phyloP scores from a whole-genome alignment of 1,284 basidiomycete species.

The Megacollybia platyphylla region DNA sequence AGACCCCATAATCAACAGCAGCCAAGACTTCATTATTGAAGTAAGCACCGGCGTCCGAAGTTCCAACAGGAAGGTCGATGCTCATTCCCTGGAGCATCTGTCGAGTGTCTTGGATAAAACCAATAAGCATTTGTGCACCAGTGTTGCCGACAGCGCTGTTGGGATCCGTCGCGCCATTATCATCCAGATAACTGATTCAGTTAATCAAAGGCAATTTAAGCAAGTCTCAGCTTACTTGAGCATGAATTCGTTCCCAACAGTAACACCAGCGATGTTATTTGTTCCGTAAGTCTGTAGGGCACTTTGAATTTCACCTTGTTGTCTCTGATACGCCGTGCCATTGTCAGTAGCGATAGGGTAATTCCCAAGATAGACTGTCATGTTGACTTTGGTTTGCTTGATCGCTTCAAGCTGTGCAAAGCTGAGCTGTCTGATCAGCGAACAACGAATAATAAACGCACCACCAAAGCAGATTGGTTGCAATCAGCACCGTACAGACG shows the following conservation, averaged over 20 bases:
- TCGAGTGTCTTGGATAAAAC: slow-evolving; percentile 56
- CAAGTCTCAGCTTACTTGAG: slow-evolving; percentile 42
- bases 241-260: slow-evolving; percentile 77
- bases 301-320: slow-evolving; percentile 52
- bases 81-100: slow-evolving; percentile 39
- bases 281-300: slow-evolving; percentile 74
- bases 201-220: neutral
- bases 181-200: slow-evolving; percentile 37
- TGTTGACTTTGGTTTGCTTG: slow-evolving; percentile 77
- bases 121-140: slow-evolving; percentile 43
- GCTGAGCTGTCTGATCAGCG: too few species aligned
- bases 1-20: slow-evolving; percentile 58
- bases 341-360: slow-evolving; percentile 56
- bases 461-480: slow-evolving; percentile 13
- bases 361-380: slow-evolving; percentile 80
- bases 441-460: too few species aligned
- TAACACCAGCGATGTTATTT: slow-evolving; percentile 68
- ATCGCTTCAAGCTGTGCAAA: slow-evolving; percentile 51
- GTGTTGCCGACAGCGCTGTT: slow-evolving; percentile 41
- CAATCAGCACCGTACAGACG: slow-evolving; percentile 9
- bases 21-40: slow-evolving; percentile 65
- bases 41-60: slow-evolving; percentile 80
- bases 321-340: slow-evolving; percentile 52
- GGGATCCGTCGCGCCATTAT: slow-evolving; percentile 25
- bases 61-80: slow-evolving; percentile 67